Evolutionary conservation across 176 grass and related monocot species (phyloP).

Genomic region (Aegilops speltoides): DNA sequence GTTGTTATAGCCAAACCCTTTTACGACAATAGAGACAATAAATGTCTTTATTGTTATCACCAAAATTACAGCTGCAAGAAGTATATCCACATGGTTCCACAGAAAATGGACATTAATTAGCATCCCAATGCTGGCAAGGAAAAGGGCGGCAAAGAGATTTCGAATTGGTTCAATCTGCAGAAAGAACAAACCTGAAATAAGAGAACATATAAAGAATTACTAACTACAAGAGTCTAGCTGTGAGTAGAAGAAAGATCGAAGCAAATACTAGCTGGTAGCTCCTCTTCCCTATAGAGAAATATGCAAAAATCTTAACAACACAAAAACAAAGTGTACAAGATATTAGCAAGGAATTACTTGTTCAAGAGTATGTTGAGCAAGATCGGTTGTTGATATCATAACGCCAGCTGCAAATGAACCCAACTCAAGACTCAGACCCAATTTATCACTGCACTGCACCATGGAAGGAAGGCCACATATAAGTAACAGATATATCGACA

Average conservation of each 20-base stretch:
- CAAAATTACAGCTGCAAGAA: constrained; percentile 94
- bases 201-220: constrained; percentile 72
- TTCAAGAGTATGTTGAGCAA: constrained; percentile 97
- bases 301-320: not conserved
- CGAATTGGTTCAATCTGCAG: constrained; percentile 99
- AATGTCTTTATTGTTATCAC: constrained; percentile 93
- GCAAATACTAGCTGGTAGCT: not conserved
- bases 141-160: constrained; percentile 97
- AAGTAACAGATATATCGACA: constrained; percentile 20
- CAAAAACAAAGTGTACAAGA: not conserved
- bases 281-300: not conserved
- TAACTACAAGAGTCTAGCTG: constrained; percentile 39
- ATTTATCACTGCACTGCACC: constrained; percentile 98
- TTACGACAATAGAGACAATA: constrained; percentile 83
- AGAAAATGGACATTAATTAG: constrained; percentile 99
- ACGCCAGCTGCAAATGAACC: constrained; percentile 99
- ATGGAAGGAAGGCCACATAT: constrained; percentile 30
- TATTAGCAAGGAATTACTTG: constrained; percentile 60
- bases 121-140: constrained; percentile 99
- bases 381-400: constrained; percentile 98
- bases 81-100: constrained; percentile 99
- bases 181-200: constrained; percentile 96
- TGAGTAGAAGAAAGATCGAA: constrained; percentile 33
- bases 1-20: constrained; percentile 97
- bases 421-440: constrained; percentile 96